Conservation (phyloP, 2,329 filamentous ascomycete genomes). For the Hirsutella rhossiliensis region DNA sequence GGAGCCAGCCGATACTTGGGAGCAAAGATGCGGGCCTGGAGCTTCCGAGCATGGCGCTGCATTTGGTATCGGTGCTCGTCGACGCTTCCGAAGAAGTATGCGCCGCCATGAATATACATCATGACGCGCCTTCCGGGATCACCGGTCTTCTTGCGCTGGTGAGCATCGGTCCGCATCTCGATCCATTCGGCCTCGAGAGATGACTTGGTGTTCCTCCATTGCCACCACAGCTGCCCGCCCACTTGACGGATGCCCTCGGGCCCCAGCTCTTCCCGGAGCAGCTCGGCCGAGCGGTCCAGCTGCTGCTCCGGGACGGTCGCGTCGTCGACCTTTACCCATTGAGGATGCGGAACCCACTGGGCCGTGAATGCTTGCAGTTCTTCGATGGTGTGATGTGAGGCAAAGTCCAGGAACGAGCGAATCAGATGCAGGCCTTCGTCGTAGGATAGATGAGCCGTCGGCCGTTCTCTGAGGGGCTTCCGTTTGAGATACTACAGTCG, state of each 20-base stretch:
- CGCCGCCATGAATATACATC: conserved; percentile 88
- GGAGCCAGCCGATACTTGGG: conserved; percentile 79
- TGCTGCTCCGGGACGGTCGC: conserved; percentile 52
- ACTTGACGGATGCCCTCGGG: conserved; percentile 60
- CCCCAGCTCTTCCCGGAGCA: conserved; percentile 65
- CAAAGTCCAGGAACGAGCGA: conserved; percentile 72
- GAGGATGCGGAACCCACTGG: conserved; percentile 82
- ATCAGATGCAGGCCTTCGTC: conserved; percentile 85
- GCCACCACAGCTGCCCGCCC: conserved; percentile 80
- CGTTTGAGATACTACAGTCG: conserved; percentile 63
- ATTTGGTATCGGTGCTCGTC: conserved; percentile 98
- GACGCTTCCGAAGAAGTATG: conserved; percentile 90
- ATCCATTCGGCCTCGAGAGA: conserved; percentile 83
- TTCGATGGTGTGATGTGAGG: conserved; percentile 83
- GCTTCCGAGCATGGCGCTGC: conserved; percentile 87
- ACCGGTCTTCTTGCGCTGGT: conserved; percentile 51
- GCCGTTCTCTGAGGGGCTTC: conserved; percentile 61
- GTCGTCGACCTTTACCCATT: conserved; percentile 73
- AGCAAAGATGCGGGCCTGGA: conserved; percentile 81
- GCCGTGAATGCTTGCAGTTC: conserved; percentile 84
- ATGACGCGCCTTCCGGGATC: conserved; percentile 64
- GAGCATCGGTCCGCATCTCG: conserved; percentile 71
- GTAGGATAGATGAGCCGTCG: conserved; percentile 85
- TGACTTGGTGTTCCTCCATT: conserved; percentile 61
- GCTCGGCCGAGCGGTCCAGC: conserved; percentile 51